phyloP scores from a whole-genome alignment of 2,329 filamentous ascomycete species.

The Fonsecaea multimorphosa region DNA sequence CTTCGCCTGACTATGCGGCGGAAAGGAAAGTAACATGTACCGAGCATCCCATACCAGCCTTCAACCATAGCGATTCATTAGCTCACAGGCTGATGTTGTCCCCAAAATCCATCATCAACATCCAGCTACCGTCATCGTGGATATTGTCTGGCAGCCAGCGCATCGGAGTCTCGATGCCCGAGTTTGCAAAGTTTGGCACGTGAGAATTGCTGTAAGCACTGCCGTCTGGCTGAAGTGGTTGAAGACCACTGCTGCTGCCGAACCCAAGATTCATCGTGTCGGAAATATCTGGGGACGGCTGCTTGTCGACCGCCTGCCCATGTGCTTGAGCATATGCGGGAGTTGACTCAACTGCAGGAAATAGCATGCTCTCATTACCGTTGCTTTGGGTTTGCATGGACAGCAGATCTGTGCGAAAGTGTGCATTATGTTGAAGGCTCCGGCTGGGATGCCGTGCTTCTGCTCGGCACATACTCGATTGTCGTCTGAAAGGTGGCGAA shows the following conservation, averaged over 20 bases:
- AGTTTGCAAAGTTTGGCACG: background rate
- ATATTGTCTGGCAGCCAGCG: constrained; percentile 21
- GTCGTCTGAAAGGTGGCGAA: constrained; percentile 1
- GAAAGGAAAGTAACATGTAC: background rate
- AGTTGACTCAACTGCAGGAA: background rate
- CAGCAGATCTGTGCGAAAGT: background rate
- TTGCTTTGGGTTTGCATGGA: background rate
- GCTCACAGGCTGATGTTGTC: background rate
- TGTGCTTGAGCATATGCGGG: background rate
- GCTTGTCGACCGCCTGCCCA: background rate
- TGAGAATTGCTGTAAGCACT: background rate
- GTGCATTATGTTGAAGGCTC: background rate
- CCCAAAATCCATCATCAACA: constrained; percentile 21
- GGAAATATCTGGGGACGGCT: background rate
- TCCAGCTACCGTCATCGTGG: constrained; percentile 21
- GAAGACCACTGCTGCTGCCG: constrained; percentile 1
- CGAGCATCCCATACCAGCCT: background rate
- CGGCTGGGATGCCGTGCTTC: background rate
- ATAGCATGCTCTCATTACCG: background rate
- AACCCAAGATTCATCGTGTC: background rate
- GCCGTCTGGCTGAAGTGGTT: background rate
- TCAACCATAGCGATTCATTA: background rate
- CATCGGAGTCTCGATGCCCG: constrained; percentile 21
- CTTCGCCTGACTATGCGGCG: background rate
- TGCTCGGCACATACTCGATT: background rate